These are phyloP conservation scores for Paragyromitra xinjiangensis DNA, from an alignment of 495 filamentous ascomycete species.

Conservation along the genomic window DNA sequence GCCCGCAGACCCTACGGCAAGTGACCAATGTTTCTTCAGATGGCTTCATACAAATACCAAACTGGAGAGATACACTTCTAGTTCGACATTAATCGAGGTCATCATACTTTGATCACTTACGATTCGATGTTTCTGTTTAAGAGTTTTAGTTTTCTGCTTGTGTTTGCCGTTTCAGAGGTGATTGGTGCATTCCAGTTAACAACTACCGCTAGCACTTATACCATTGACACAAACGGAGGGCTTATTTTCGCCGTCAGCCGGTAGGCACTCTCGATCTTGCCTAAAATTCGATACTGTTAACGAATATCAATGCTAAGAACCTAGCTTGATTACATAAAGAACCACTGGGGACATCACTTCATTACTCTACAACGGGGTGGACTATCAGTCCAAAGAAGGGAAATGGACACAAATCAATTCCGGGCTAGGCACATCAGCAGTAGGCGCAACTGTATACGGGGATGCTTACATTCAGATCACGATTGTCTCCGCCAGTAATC, in stretches of 20 bases:
- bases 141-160: neutral
- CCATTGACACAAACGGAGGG: conserved; percentile 37
- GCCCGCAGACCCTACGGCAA: conserved; percentile 22
- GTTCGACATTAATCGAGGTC: neutral
- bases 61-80: neutral
- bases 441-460: conserved; percentile 61
- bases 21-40: neutral
- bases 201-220: conserved; percentile 32
- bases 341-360: conserved; percentile 70
- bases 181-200: conserved; percentile 57
- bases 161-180: neutral
- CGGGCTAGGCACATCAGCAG: conserved; percentile 68
- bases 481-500: conserved; percentile 64
- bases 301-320: neutral
- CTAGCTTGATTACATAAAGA: conserved; percentile 34
- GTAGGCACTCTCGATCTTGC: neutral
- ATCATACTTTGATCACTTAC: neutral
- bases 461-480: conserved; percentile 63
- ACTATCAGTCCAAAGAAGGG: conserved; percentile 61
- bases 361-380: conserved; percentile 67
- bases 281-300: neutral
- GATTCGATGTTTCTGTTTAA: neutral
- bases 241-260: conserved; percentile 66
- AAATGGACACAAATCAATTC: conserved; percentile 67
- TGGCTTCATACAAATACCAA: conserved; percentile 8